Evolutionary conservation across 2,329 filamentous ascomycete genomes (phyloP), one percentile per base, ranked within the genome.

Genomic region (Fusarium compactum): DNA sequence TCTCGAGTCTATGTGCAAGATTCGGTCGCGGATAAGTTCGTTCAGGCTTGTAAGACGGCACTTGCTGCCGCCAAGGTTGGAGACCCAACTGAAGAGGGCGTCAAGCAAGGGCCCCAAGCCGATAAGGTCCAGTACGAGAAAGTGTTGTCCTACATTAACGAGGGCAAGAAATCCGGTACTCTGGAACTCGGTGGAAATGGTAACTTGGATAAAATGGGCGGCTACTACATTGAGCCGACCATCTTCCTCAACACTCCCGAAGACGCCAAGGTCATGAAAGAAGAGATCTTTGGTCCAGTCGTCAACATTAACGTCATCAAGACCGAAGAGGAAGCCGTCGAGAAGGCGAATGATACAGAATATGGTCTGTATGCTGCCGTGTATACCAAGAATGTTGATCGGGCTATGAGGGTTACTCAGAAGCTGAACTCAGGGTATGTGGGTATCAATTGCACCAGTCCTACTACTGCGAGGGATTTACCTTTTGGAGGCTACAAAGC

Each of bases 221-320:
- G 69, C 0, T 74, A 52, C 25, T 74, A 70, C 0, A 48, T 74
- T 1, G 57, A 74, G 5, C 71, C 71, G 0, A 72, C 71, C 0
- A 72, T 74, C 10, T 74, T 74, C 6, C 3, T 70, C 0, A 38
- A 69, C 60, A 79, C 65, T 22, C 69, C 69, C 1, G 74, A 78
- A n/a, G 54, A 74, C 11, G 73, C 78, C 24, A 79, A 79, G 59
- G 84, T 90, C 53, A 86, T 85, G 78, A 83, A 85, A 22, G 87
- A 91, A 68, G 89, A 91, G 65, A 83, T 91, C 1, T 91, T 91
- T 66, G 89, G 89, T 0, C 89, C 89, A 0, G 89, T 92, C 6
- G 85, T 88, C 1, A 85, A 84, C 25, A 85, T 91, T 67, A 84
- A 84, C 56, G 84, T 65, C 80, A 80, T 82, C 58, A 71, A 71